Evolutionary conservation across 1,139 yeast genomes (phyloP).

Genomic region (Geotrichum cucujoidarum): DNA sequence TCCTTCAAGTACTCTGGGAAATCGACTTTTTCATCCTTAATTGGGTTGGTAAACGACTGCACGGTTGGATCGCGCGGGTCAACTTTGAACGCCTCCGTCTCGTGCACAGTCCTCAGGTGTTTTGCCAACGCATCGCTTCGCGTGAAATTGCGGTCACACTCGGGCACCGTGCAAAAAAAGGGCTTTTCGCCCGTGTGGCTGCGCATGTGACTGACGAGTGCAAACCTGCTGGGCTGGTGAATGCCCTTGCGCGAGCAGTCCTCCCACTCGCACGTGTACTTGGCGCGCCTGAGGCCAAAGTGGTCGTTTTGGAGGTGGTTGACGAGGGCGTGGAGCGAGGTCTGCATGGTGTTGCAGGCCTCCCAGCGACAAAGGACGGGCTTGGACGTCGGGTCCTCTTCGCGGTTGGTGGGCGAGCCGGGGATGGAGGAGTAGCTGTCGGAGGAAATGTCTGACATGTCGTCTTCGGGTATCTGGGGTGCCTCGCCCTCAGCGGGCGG

Average conservation of each 20-base stretch:
- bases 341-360: slow-evolving; percentile 33
- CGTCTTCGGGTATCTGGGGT: slow-evolving; percentile 8
- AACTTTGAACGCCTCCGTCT: slow-evolving; percentile 35
- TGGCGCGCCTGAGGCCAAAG: slow-evolving; percentile 39
- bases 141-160: slow-evolving; percentile 58
- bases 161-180: slow-evolving; percentile 63
- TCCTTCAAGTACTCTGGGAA: slow-evolving; percentile 8
- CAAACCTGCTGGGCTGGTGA: slow-evolving; percentile 55
- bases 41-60: slow-evolving; percentile 15
- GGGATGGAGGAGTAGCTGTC: slow-evolving; percentile 20
- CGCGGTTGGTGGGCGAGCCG: slow-evolving; percentile 14
- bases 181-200: slow-evolving; percentile 67
- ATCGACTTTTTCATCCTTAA: slow-evolving; percentile 15
- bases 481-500: not conserved
- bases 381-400: slow-evolving; percentile 17
- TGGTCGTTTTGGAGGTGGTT: slow-evolving; percentile 40
- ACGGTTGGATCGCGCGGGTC: slow-evolving; percentile 11
- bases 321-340: slow-evolving; percentile 37
- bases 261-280: slow-evolving; percentile 59
- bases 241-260: slow-evolving; percentile 53
- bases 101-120: slow-evolving; percentile 62
- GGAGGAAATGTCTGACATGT: slow-evolving; percentile 17
- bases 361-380: slow-evolving; percentile 39
- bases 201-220: slow-evolving; percentile 57
- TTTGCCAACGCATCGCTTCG: slow-evolving; percentile 59